Evolutionary conservation across 495 filamentous ascomycete species (phyloP).

Genomic region (Trichoderma orchidacearum): DNA sequence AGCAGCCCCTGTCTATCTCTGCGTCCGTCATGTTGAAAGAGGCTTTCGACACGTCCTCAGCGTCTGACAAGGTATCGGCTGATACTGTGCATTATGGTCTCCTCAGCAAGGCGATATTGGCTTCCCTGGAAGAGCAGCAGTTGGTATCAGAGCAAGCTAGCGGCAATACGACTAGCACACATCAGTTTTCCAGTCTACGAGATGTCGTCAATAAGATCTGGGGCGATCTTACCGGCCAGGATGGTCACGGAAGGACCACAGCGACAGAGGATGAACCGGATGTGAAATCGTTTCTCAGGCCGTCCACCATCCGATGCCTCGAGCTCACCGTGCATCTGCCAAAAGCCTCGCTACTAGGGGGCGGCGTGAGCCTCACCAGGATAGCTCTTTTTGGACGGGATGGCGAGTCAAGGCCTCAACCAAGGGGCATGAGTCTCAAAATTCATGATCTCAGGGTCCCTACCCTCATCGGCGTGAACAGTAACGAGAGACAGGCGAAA

Average conservation of each 20-base stretch:
- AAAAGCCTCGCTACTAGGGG: conserved; percentile 38
- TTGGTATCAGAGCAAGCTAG: not conserved
- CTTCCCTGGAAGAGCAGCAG: conserved; percentile 11
- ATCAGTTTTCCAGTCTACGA: not conserved
- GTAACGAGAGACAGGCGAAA: conserved; percentile 40
- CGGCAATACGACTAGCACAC: not conserved
- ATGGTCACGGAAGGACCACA: not conserved
- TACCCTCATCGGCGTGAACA: conserved; percentile 46
- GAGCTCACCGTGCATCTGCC: conserved; percentile 28
- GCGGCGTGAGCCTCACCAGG: conserved; percentile 27
- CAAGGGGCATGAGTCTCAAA: conserved; percentile 8
- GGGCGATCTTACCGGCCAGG: not conserved
- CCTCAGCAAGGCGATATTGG: conserved; percentile 38
- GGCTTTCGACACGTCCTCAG: conserved; percentile 33
- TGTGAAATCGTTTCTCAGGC: conserved; percentile 11
- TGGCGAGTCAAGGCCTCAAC: not conserved
- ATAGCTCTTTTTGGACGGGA: conserved; percentile 16
- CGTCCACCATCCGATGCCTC: conserved; percentile 17
- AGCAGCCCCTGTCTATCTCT: conserved; percentile 41
- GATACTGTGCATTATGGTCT: conserved; percentile 50
- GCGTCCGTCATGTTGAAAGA: conserved; percentile 29
- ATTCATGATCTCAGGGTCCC: conserved; percentile 38
- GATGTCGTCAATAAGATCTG: not conserved
- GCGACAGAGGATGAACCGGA: not conserved
- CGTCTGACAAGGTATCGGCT: conserved; percentile 29